These are phyloP conservation scores for Geotrichum klebahnii DNA, from an alignment of 1,139 yeast species.

Conservation along the genomic window DNA sequence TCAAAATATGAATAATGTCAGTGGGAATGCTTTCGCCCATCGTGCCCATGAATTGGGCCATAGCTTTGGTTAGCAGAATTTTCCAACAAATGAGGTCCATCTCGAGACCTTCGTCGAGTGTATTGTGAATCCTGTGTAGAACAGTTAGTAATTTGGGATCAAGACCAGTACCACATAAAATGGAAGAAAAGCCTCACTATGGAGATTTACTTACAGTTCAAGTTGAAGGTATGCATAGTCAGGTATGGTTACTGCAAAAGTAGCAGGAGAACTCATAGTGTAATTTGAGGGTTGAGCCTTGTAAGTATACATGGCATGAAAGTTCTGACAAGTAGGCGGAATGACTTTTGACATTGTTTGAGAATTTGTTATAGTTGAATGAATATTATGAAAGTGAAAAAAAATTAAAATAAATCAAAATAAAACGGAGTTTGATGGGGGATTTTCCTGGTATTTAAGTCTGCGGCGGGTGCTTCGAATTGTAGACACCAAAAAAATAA, in stretches of 20 bases:
- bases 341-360: constrained; percentile 8
- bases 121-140: background rate
- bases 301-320: constrained; percentile 18
- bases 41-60: constrained; percentile 42
- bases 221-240: constrained; percentile 43
- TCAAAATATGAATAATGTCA: constrained; percentile 39
- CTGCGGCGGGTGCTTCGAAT: background rate
- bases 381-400: too few relatives aligned
- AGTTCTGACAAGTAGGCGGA: constrained; percentile 13
- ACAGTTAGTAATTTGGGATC: background rate
- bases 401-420: too few relatives aligned
- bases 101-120: constrained; percentile 13
- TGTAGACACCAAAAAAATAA: background rate
- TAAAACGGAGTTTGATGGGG: background rate
- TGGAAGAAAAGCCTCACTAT: background rate
- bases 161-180: too few relatives aligned
- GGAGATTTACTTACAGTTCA: constrained; percentile 35
- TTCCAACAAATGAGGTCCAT: constrained; percentile 47
- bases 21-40: constrained; percentile 44
- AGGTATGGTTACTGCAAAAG: constrained; percentile 26
- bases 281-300: constrained; percentile 1
- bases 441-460: background rate
- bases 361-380: too few relatives aligned
- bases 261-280: background rate
- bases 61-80: constrained; percentile 37